A percentile compares a stretch with the other conserved stretches of the same genome.
phyloP scores from a whole-genome alignment of 2,329 filamentous ascomycete species.

The Beauveria australis region DNA sequence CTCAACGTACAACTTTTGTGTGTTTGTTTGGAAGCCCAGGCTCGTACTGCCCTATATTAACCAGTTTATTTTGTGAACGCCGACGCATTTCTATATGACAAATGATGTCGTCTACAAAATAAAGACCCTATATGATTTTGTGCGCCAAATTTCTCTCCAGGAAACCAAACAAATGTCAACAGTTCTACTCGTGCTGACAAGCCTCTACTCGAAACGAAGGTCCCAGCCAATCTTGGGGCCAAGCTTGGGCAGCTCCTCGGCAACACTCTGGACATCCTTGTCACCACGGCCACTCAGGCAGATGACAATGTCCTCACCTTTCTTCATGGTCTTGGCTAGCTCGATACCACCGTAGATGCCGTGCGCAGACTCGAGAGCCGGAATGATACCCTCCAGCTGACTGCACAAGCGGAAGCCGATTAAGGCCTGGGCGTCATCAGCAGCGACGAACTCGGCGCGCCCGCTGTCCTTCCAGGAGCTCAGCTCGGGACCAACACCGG shows the following conservation, averaged over 20 bases:
- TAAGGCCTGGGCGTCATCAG: conserved; percentile 87
- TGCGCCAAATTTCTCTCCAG: background rate
- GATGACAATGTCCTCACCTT: conserved; percentile 85
- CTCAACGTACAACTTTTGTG: conserved; percentile 3
- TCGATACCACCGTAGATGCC: conserved; percentile 84
- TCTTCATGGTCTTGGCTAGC: conserved; percentile 84
- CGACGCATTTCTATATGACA: background rate
- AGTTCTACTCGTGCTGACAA: background rate
- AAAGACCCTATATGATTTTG: background rate
- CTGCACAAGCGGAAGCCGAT: conserved; percentile 76
- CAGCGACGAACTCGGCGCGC: conserved; percentile 80
- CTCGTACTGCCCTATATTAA: conserved; percentile 3
- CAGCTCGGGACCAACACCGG: conserved; percentile 90
- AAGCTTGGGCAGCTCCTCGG: conserved; percentile 81
- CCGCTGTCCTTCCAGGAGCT: conserved; percentile 85
- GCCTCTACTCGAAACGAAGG: conserved; percentile 44
- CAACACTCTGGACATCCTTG: conserved; percentile 98
- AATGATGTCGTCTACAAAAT: background rate
- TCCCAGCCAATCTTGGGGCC: conserved; percentile 82
- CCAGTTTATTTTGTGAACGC: background rate
- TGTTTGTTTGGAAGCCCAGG: background rate
- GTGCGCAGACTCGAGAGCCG: conserved; percentile 87
- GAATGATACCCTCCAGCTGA: conserved; percentile 92
- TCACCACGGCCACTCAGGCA: conserved; percentile 90
- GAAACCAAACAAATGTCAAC: background rate